These are phyloP conservation scores for Mycena leptocephala DNA, from an alignment of 768 basidiomycete species.

Conservation along the genomic window DNA sequence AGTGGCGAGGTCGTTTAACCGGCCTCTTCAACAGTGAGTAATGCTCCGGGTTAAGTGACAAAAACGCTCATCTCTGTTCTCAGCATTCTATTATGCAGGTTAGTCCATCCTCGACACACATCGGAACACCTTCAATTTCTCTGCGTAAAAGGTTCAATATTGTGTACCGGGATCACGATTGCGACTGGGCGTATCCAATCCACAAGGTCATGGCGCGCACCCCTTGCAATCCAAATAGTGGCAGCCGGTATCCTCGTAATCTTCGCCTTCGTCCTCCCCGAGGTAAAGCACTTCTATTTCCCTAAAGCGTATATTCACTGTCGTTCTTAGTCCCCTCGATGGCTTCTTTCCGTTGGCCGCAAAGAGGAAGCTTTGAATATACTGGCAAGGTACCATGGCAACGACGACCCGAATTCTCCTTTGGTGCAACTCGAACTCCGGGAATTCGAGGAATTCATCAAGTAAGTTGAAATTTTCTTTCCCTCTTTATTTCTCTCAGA, in stretches of 20 bases:
- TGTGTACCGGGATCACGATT: conserved; percentile 60
- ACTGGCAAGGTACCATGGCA: conserved; percentile 51
- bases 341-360: conserved; percentile 54
- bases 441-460: conserved; percentile 58
- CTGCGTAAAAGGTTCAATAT: not conserved
- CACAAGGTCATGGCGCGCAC: conserved; percentile 64
- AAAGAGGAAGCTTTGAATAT: conserved; percentile 49
- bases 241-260: conserved; percentile 56
- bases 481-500: too few species aligned
- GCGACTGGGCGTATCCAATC: conserved; percentile 55
- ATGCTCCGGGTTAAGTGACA: not conserved
- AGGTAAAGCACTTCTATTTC: not conserved
- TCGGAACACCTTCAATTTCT: not conserved
- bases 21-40: conserved; percentile 33
- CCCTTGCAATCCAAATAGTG: conserved; percentile 67
- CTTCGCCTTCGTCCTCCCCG: conserved; percentile 50
- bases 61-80: not conserved
- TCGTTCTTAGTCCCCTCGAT: conserved; percentile 48
- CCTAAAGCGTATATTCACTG: not conserved
- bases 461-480: too few species aligned
- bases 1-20: conserved; percentile 38
- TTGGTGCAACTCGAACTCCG: conserved; percentile 54
- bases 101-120: not conserved
- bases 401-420: conserved; percentile 52
- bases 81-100: conserved; percentile 65